A percentile compares a stretch with the other conserved stretches of the same genome.
Evolutionary conservation across 345 rosid species (phyloP).

Genomic region (Boechera retrofracta): DNA sequence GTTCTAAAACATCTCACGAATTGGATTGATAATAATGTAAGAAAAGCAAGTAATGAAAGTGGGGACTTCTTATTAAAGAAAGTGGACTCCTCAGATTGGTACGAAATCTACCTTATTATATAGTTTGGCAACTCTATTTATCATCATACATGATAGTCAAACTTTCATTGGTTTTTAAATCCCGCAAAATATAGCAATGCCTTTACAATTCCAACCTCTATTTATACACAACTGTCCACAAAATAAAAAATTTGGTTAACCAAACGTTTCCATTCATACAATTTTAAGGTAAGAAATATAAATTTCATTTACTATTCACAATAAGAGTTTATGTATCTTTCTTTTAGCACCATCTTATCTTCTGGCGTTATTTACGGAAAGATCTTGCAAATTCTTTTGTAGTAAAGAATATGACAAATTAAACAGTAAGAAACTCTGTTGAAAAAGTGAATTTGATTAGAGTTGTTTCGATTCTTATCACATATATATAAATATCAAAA

Average conservation of each 20-base stretch:
- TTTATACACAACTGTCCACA: background rate
- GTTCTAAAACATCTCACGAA: background rate
- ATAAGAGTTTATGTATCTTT: background rate
- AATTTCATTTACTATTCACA: background rate
- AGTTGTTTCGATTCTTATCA: background rate
- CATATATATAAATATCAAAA: background rate
- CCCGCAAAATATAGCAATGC: conserved; percentile 15
- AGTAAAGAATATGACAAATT: background rate
- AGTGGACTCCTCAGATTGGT: conserved; percentile 39
- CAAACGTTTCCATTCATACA: background rate
- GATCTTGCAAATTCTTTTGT: no score
- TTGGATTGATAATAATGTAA: background rate
- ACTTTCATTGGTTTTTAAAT: background rate
- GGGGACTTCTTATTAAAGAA: conserved; percentile 22
- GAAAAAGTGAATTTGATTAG: background rate
- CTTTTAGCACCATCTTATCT: background rate
- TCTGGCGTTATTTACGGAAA: background rate
- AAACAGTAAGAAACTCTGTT: background rate
- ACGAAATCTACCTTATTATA: conserved; percentile 12
- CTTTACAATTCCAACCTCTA: conserved; percentile 22
- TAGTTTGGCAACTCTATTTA: conserved; percentile 29
- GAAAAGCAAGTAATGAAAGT: background rate
- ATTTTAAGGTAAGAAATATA: conserved; percentile 1
- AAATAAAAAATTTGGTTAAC: background rate
- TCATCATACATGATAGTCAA: background rate